Conservation (phyloP, 2,329 filamentous ascomycete species). For the Fusarium metavorans region DNA sequence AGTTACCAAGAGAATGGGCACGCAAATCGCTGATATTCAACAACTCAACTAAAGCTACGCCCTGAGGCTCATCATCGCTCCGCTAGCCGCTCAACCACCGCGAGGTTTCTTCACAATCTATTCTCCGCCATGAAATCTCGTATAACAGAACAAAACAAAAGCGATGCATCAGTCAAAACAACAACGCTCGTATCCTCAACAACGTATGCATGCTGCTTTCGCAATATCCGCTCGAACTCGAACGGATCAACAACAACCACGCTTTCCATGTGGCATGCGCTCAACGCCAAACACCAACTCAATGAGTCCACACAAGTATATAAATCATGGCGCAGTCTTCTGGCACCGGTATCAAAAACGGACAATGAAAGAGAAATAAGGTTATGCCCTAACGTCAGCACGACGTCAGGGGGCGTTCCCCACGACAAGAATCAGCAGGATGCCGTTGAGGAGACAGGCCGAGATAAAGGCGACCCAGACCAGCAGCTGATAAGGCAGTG, state of each 20-base stretch:
- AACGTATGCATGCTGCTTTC: neutral
- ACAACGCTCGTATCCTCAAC: neutral
- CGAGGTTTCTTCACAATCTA: constrained; percentile 12
- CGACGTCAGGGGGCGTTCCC: constrained; percentile 51
- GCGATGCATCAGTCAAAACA: neutral
- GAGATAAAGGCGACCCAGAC: constrained; percentile 53
- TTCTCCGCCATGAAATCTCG: constrained; percentile 4
- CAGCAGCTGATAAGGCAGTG: constrained; percentile 57
- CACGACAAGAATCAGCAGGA: constrained; percentile 57
- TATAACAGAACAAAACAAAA: constrained; percentile 5
- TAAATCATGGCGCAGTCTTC: constrained; percentile 16
- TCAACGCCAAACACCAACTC: constrained; percentile 34
- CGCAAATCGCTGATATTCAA: constrained; percentile 1
- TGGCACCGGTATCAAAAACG: neutral
- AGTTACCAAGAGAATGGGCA: neutral
- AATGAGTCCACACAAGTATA: constrained; percentile 11
- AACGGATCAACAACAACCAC: constrained; percentile 2
- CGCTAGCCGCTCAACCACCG: neutral
- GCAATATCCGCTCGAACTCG: neutral
- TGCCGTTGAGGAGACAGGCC: constrained; percentile 57
- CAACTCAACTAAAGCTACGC: constrained; percentile 4
- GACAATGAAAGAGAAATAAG: neutral
- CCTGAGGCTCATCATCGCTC: neutral
- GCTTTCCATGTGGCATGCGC: constrained; percentile 25
- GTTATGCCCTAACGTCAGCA: neutral